These are phyloP conservation scores for Ormosia semicastrata DNA, from an alignment of 306 rosid species.

Conservation along the genomic window DNA sequence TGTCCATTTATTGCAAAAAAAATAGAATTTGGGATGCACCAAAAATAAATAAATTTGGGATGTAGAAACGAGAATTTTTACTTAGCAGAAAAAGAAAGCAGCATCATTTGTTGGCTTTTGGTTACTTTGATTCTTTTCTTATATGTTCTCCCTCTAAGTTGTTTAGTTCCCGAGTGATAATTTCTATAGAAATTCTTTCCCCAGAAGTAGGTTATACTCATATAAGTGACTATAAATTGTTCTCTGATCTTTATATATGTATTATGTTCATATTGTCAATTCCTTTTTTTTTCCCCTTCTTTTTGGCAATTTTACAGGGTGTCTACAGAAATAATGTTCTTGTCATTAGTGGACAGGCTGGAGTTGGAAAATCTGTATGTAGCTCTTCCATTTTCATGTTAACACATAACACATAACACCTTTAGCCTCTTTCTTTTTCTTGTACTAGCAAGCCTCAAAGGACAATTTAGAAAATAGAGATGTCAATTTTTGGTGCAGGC, in stretches of 20 bases:
- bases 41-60: background rate
- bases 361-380: conserved; percentile 92
- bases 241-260: background rate
- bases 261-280: background rate
- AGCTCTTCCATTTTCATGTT: conserved; percentile 26
- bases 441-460: background rate
- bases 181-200: background rate
- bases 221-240: background rate
- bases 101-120: conserved; percentile 2
- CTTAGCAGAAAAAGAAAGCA: background rate
- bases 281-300: conserved; percentile 5
- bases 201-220: background rate
- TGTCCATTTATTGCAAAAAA: background rate
- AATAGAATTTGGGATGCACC: background rate
- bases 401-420: conserved; percentile 21
- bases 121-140: conserved; percentile 11
- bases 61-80: background rate
- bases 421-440: conserved; percentile 17
- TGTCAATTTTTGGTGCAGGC: conserved; percentile 12
- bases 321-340: conserved; percentile 49
- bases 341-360: conserved; percentile 85
- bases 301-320: conserved; percentile 44
- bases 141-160: background rate
- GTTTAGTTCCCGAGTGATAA: background rate
- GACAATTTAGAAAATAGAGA: background rate